Evolutionary conservation across 352 stramenopile genomes (phyloP).

Genomic region (Albugo candida): DNA sequence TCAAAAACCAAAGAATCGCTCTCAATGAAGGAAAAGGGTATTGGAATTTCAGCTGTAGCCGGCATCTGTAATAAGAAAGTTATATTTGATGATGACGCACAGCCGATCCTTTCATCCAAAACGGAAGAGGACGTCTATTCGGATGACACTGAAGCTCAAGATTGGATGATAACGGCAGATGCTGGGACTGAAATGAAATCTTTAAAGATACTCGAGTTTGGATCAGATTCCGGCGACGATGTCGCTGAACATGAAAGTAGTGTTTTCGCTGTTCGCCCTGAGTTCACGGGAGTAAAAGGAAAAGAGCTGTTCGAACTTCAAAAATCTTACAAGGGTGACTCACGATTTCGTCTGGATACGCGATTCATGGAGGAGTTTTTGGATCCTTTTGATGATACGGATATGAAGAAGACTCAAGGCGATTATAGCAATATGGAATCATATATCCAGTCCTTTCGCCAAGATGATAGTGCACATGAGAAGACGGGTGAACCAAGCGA

Average conservation of each 20-base stretch:
- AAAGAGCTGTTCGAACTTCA: slow-evolving; percentile 69
- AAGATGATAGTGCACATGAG: slow-evolving; percentile 3
- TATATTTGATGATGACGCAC: slow-evolving; percentile 1
- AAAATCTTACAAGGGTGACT: slow-evolving; percentile 54
- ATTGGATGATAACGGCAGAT: neutral
- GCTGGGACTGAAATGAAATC: neutral
- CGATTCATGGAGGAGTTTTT: slow-evolving; percentile 55
- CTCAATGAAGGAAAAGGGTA: too few species aligned
- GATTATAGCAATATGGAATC: slow-evolving; percentile 8
- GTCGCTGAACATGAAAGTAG: slow-evolving; percentile 14
- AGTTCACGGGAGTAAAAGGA: slow-evolving; percentile 46
- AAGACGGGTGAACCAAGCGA: slow-evolving; percentile 21
- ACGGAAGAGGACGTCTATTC: neutral
- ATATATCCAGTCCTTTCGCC: slow-evolving; percentile 24
- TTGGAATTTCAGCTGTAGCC: too few species aligned
- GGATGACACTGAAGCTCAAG: neutral
- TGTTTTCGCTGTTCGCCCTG: slow-evolving; percentile 37
- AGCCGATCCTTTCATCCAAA: neutral
- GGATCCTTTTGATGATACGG: slow-evolving; percentile 15
- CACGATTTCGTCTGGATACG: slow-evolving; percentile 57
- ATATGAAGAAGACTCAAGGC: slow-evolving; percentile 10
- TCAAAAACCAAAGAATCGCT: too few species aligned
- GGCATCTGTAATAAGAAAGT: neutral
- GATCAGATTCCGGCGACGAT: slow-evolving; percentile 10
- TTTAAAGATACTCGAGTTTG: neutral